Evolutionary conservation across 1,284 basidiomycete species (phyloP).

Genomic region (Cystobasidiaceae sp.): DNA sequence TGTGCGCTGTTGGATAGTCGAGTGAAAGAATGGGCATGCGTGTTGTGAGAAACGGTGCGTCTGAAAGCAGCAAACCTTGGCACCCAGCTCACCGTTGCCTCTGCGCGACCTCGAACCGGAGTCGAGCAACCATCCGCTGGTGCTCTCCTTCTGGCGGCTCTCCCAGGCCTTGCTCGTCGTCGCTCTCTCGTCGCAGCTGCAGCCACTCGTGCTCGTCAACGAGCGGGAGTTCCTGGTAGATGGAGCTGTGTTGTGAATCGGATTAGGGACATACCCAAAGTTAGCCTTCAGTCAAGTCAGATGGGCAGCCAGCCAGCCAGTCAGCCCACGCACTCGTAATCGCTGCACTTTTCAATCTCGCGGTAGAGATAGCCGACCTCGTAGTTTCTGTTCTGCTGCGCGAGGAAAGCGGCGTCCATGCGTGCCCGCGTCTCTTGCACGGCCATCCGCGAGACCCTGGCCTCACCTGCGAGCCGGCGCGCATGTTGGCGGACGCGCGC

Average conservation of each 20-base stretch:
- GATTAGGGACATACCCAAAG: neutral
- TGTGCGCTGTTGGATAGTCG: conserved; percentile 34
- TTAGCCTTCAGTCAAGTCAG: neutral
- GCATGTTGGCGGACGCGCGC: neutral
- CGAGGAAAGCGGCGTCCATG: conserved; percentile 17
- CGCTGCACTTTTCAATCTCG: conserved; percentile 39
- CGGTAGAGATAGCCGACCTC: conserved; percentile 40
- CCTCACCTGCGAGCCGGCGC: neutral
- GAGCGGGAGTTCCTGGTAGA: conserved; percentile 39
- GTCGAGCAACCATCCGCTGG: conserved; percentile 37
- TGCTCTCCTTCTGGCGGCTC: conserved; percentile 33
- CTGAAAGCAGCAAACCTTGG: neutral
- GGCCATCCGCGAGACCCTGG: neutral
- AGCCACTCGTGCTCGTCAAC: conserved; percentile 31
- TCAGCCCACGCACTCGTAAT: conserved; percentile 36
- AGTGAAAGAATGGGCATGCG: too few species aligned
- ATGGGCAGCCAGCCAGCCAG: neutral
- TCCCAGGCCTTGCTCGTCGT: neutral
- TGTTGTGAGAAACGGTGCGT: too few species aligned
- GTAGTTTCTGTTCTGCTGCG: conserved; percentile 38
- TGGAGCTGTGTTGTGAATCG: conserved; percentile 30
- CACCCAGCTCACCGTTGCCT: conserved; percentile 35
- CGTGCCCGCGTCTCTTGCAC: conserved; percentile 6
- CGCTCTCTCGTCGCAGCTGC: neutral
- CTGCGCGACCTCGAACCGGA: conserved; percentile 37